Base-by-base conservation (phyloP, 257 asterid genomes). In the Datura wrightii region DNA sequence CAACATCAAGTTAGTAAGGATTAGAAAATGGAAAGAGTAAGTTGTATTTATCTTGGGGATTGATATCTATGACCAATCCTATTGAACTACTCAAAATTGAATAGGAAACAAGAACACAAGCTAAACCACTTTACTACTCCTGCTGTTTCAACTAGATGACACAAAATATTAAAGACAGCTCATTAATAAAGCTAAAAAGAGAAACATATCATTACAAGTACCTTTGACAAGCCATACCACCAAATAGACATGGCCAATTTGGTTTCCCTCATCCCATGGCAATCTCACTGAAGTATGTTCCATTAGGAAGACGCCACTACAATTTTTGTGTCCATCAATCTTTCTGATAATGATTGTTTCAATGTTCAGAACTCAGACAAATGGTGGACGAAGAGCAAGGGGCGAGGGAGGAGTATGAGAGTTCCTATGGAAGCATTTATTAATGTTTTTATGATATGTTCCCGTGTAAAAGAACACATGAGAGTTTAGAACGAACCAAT, bases 221-320 rank as follows among this genome's bases (percentile, higher is more conserved):
- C 82, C 82, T 76, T 76, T 76, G 63, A 76, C 31, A 62, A 50
- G 63, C 82, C 82, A 76, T 48, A 31, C 82, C 82, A 76, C 82
- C 82, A 76, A 76, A 50, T 50, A 50, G 42, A 50, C 82, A 14
- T 48, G 82, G 82, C 82, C 82, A 76, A 76, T 76, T 76, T 76
- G 62, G 82, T 76, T 50, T 52, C 82, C 82, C 82, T 76, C 62
- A 76, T 76, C 82, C 62, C 82, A 76, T 50, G 59, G 63, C 82
- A 76, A 58, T 76, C 82, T 76, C 82, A 76, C 82, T 52, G 82
- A 76, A 76, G 52, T 31, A 76, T 50, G 62, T 50, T 76, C 82
- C 82, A 74, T 24, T 74, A 74, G 11, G 80, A 24, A 74, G 80
- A 74, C 48, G 80, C 80, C 80, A 50, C 62, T 50, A 76, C 15